These are phyloP conservation scores for Trametes punicea DNA, from an alignment of 768 basidiomycete genomes.

Conservation along the genomic window DNA sequence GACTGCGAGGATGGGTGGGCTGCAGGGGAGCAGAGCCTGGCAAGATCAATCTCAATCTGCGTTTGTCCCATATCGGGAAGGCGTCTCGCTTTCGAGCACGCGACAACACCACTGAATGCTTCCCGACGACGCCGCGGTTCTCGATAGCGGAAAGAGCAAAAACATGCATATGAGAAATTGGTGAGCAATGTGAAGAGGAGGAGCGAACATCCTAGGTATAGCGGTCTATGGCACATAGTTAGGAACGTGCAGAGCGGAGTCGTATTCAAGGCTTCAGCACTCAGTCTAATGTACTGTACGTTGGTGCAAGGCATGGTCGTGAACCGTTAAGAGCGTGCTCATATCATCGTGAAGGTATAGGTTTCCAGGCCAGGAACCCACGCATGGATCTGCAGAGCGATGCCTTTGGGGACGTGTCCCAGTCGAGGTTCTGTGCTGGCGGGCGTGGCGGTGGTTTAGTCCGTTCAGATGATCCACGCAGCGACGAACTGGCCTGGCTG, in stretches of 20 bases:
- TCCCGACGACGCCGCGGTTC: too few species aligned
- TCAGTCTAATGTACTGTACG: too few species aligned
- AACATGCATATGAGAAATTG: background rate
- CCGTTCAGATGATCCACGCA: background rate
- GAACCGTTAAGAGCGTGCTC: background rate
- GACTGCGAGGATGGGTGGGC: background rate
- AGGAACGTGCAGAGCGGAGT: background rate
- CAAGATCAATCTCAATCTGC: slow-evolving; percentile 21
- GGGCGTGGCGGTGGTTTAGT: background rate
- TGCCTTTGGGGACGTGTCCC: slow-evolving; percentile 21
- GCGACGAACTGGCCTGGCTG: background rate
- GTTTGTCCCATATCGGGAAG: slow-evolving; percentile 18
- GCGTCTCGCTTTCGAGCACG: slow-evolving; percentile 11
- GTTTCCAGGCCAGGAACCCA: slow-evolving; percentile 54
- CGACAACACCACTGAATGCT: slow-evolving; percentile 5
- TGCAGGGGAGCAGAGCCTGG: background rate
- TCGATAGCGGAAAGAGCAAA: background rate
- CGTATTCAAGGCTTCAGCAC: too few species aligned
- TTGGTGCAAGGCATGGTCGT: background rate
- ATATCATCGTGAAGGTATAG: background rate
- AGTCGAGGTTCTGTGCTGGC: slow-evolving; percentile 17
- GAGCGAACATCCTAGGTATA: background rate
- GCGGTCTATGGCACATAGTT: background rate
- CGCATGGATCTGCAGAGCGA: slow-evolving; percentile 36
- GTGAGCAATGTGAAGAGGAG: background rate